Base-by-base conservation (phyloP, 805 yeast genomes). In the Cyberlindnera amylophila region DNA sequence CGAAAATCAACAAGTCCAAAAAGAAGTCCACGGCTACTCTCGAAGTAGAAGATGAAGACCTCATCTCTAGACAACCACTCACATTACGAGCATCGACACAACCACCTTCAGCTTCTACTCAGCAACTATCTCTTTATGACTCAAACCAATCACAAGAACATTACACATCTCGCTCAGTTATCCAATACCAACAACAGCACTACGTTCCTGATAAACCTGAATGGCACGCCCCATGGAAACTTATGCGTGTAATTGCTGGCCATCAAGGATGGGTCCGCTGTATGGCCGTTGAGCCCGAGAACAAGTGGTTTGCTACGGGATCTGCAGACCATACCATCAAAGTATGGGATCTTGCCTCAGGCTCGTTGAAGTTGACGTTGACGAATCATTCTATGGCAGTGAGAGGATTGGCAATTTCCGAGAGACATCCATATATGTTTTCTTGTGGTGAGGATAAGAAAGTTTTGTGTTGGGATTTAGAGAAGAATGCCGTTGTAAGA, bases 401-500 rank as follows among this genome's bases (percentile, higher is more conserved):
- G 1, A 65, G 96, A 42, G 84, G 87, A 3, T 56, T 93, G 13
- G 81, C 74, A 0, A 74, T 91, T 0, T 86, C 96, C 0, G 67
- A 72, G 2, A 69, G 84, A 41, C 88, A 82, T 58, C 96, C 98
- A 0, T 91, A 91, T 61, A 66, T 93, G 69, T 93, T 90, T 60
- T 79, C 91, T 12, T 90, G 93, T 18, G 85, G 96, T 34, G 98
- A 93, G 58, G 99, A 93, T 61, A 90, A 90, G 61, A 73, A 89
- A 19, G 87, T 89, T 9, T 79, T 87, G 58, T 90, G 98, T 63
- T 93, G 98, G 97, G 99, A 93, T 67, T 70, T 93, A 52, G 98
- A 91, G 61, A 77, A 80, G 55, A 87, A 90, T 54, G 78, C 78
- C 52, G 79, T 86, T 2, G 76, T 89, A 4, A 69, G 97, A 42